Evolutionary conservation across 2,329 filamentous ascomycete species (phyloP).

Genomic region (Beauveria sp.): DNA sequence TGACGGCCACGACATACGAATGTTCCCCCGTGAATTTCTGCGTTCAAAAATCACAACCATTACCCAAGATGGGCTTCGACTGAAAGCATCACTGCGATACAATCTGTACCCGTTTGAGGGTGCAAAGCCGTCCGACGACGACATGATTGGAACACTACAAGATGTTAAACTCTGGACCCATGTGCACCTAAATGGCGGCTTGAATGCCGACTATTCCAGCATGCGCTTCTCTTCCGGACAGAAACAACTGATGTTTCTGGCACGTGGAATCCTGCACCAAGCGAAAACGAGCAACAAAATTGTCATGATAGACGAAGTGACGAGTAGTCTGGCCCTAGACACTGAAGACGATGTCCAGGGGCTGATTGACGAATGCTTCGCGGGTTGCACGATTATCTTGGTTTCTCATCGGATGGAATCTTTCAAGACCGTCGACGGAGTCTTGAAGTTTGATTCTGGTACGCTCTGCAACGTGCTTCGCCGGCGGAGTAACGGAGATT

Average conservation of each 20-base stretch:
- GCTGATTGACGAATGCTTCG: background rate
- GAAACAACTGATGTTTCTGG: constrained; percentile 4
- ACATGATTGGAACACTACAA: background rate
- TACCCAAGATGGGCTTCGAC: constrained; percentile 18
- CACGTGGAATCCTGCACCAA: constrained; percentile 1
- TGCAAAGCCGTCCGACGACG: background rate
- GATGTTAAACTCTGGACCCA: constrained; percentile 9
- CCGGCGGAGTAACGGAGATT: background rate
- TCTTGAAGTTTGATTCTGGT: background rate
- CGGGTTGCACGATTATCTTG: background rate
- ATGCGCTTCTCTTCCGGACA: background rate
- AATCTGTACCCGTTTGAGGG: constrained; percentile 9
- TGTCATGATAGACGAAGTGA: constrained; percentile 3
- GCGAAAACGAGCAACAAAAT: background rate
- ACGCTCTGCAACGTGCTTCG: background rate
- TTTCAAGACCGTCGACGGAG: background rate
- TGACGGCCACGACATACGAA: constrained; percentile 6
- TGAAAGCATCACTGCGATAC: background rate
- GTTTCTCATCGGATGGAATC: background rate
- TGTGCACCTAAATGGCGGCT: constrained; percentile 31
- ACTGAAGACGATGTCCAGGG: background rate
- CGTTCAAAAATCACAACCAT: constrained; percentile 22
- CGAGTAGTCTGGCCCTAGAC: background rate
- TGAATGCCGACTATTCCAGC: background rate
- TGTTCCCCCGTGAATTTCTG: constrained; percentile 9